These are phyloP conservation scores for Trichoderma arundinaceum DNA, from an alignment of 2,329 filamentous ascomycete genomes.

Conservation along the genomic window DNA sequence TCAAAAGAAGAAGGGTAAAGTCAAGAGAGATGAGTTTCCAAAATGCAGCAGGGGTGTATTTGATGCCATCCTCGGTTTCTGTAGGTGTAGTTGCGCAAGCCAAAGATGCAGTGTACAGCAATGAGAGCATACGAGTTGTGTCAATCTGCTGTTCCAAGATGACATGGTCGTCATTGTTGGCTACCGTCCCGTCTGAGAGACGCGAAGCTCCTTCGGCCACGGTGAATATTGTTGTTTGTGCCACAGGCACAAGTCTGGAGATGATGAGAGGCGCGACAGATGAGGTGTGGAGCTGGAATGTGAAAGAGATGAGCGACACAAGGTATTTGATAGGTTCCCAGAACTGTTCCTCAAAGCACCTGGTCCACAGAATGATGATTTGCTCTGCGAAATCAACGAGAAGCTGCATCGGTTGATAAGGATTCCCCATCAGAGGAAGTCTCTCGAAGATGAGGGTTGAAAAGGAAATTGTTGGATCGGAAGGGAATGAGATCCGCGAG, in stretches of 20 bases:
- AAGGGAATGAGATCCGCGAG: slow-evolving; percentile 68
- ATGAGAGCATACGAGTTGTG: slow-evolving; percentile 65
- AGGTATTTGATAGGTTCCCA: slow-evolving; percentile 69
- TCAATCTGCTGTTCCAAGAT: slow-evolving; percentile 62
- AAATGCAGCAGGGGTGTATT: slow-evolving; percentile 53
- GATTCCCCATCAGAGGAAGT: slow-evolving; percentile 62
- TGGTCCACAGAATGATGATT: slow-evolving; percentile 70
- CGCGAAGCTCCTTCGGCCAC: slow-evolving; percentile 64
- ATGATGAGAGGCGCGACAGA: slow-evolving; percentile 65
- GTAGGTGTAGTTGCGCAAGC: slow-evolving; percentile 57
- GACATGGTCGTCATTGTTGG: slow-evolving; percentile 47
- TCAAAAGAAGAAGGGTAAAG: slow-evolving; percentile 70
- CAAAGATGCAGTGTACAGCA: slow-evolving; percentile 68
- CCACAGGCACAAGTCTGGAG: slow-evolving; percentile 59
- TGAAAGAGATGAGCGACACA: slow-evolving; percentile 67
- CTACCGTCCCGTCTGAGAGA: slow-evolving; percentile 55
- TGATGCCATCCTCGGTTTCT: slow-evolving; percentile 41
- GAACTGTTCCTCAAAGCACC: slow-evolving; percentile 67
- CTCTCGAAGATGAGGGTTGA: slow-evolving; percentile 71
- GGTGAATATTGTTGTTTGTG: slow-evolving; percentile 64
- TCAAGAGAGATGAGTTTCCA: slow-evolving; percentile 72
- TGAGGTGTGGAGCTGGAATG: slow-evolving; percentile 65
- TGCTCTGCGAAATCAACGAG: slow-evolving; percentile 68
- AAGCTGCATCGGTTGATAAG: slow-evolving; percentile 57
- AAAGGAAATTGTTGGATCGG: slow-evolving; percentile 64